Evolutionary conservation across 192 early-diverging fungal species (phyloP).

Genomic region (Entomortierella chlamydospora): DNA sequence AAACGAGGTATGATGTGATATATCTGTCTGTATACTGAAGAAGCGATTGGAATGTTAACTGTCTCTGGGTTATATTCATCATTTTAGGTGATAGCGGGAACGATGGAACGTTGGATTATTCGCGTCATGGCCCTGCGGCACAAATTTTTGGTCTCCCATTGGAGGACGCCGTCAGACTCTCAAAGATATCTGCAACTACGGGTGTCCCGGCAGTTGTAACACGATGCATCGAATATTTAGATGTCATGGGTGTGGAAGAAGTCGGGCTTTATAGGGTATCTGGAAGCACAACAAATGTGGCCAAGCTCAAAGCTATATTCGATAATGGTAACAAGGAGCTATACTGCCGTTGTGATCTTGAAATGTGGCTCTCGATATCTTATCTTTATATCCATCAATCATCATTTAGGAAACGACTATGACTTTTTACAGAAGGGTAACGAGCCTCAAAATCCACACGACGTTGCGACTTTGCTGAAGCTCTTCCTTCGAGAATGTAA

Average conservation of each 20-base stretch:
- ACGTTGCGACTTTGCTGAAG: constrained; percentile 65
- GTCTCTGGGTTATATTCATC: neutral
- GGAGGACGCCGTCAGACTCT: constrained; percentile 36
- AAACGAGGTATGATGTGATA: constrained; percentile 14
- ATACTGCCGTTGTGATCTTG: too few species aligned
- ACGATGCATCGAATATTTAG: constrained; percentile 46
- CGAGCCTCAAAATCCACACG: constrained; percentile 62
- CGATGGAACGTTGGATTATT: constrained; percentile 15
- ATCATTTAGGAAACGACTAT: constrained; percentile 52
- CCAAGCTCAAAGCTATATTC: constrained; percentile 44
- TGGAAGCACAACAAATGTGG: constrained; percentile 47
- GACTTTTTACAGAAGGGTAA: constrained; percentile 60
- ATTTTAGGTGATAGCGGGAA: constrained; percentile 20
- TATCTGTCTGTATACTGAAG: neutral
- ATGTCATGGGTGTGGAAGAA: constrained; percentile 61
- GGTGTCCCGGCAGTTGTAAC: constrained; percentile 47
- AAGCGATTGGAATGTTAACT: neutral
- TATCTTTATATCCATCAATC: neutral
- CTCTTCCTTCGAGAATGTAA: constrained; percentile 70
- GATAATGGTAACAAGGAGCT: constrained; percentile 42
- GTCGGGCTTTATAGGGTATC: constrained; percentile 62
- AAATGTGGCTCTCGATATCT: neutral
- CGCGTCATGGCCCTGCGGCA: constrained; percentile 11
- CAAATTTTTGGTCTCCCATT: constrained; percentile 42
- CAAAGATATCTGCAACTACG: constrained; percentile 26